Evolutionary conservation across 140 eudicot genomes (phyloP).

Genomic region (Oenanthe javanica): DNA sequence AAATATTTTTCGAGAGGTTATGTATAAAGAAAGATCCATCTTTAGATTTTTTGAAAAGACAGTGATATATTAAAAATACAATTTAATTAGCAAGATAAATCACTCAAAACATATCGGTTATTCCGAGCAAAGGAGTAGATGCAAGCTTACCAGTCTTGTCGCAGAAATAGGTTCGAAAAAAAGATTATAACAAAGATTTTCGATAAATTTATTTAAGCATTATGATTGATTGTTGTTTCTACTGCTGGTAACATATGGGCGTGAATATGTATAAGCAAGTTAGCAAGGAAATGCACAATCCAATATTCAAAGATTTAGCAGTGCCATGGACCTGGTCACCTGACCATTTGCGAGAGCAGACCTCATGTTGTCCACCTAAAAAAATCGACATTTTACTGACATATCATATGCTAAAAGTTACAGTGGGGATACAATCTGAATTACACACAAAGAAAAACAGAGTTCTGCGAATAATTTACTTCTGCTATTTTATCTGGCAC

Average conservation of each 20-base stretch:
- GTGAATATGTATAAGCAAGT: neutral
- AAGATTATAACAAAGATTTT: neutral
- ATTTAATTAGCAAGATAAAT: too few relatives aligned
- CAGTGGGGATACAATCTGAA: neutral
- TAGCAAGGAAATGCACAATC: neutral
- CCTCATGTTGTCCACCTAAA: neutral
- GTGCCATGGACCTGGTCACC: neutral
- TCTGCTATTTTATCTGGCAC: neutral
- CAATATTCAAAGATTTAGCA: neutral
- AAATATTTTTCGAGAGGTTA: neutral
- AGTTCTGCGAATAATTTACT: conserved; percentile 1
- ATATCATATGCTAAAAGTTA: conserved; percentile 9
- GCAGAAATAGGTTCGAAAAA: neutral
- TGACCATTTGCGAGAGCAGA: neutral
- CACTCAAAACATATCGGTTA: too few relatives aligned
- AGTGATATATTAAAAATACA: neutral
- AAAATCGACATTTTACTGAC: neutral
- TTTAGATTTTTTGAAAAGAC: neutral
- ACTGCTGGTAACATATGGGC: neutral
- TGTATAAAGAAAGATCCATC: neutral
- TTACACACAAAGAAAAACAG: neutral
- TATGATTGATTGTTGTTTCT: neutral
- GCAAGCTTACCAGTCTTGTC: neutral
- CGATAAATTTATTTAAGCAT: too few relatives aligned
- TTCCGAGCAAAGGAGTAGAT: neutral